Conservation (phyloP, 2,329 filamentous ascomycete species). For the Lecanicillium sp. region DNA sequence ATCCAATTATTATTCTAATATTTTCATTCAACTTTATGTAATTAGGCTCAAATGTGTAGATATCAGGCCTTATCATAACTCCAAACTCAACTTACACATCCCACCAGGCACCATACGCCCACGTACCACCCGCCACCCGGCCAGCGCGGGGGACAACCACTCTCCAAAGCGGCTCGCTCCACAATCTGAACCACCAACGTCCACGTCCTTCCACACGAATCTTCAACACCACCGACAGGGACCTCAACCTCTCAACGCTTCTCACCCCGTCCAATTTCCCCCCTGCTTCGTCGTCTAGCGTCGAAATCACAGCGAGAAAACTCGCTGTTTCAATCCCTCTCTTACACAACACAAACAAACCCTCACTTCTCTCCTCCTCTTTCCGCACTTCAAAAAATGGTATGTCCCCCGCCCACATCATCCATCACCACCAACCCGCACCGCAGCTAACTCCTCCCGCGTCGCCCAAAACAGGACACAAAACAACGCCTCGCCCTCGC, state of each 20-base stretch:
- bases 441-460: slow-evolving; percentile 9
- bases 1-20: no score
- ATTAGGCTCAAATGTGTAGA: no score
- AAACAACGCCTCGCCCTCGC: slow-evolving; percentile 90
- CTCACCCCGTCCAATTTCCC: no score
- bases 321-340: no score
- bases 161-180: background rate
- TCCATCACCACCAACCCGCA: background rate
- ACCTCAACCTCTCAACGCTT: background rate
- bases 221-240: background rate
- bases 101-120: slow-evolving; percentile 7
- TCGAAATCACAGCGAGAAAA: no score
- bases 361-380: background rate
- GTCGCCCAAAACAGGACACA: slow-evolving; percentile 34
- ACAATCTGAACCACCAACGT: background rate
- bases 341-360: background rate
- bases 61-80: background rate
- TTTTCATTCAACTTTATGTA: no score
- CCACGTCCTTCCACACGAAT: background rate
- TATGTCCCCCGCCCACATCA: background rate
- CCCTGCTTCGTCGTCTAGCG: no score
- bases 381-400: background rate
- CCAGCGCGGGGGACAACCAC: slow-evolving; percentile 1
- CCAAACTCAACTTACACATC: background rate
- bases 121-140: background rate